A percentile compares a stretch with the other conserved stretches of the same genome.
Conservation (phyloP, 2,329 filamentous ascomycete species). For the Aspergillus neoniger region DNA sequence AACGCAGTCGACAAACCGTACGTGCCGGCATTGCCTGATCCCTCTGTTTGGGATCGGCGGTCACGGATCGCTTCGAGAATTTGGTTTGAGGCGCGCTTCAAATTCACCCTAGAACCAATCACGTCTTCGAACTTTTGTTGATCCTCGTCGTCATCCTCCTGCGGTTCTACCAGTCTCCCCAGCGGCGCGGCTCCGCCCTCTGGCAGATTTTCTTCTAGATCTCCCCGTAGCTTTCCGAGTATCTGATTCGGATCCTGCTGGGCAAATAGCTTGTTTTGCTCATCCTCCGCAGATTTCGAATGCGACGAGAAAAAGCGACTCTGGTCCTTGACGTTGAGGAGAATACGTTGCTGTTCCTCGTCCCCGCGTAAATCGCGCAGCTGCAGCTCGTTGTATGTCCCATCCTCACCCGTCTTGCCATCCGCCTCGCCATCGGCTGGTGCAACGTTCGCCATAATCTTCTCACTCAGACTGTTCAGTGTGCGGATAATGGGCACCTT, state of each 20-base stretch:
- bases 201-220: slow-evolving; percentile 53
- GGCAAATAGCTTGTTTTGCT: slow-evolving; percentile 61
- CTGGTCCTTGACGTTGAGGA: slow-evolving; percentile 86
- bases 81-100: slow-evolving; percentile 58
- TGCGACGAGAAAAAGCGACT: slow-evolving; percentile 75
- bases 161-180: slow-evolving; percentile 60
- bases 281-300: slow-evolving; percentile 41
- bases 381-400: slow-evolving; percentile 71
- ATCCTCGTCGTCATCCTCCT: slow-evolving; percentile 60
- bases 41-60: slow-evolving; percentile 52
- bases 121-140: slow-evolving; percentile 50
- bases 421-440: slow-evolving; percentile 72
- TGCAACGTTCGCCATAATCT: slow-evolving; percentile 85
- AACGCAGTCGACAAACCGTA: slow-evolving; percentile 53
- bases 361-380: slow-evolving; percentile 79
- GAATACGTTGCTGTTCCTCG: slow-evolving; percentile 72
- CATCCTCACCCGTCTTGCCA: slow-evolving; percentile 68
- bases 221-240: slow-evolving; percentile 63
- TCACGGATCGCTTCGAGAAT: slow-evolving; percentile 61
- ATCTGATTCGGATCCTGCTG: slow-evolving; percentile 71
- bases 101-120: slow-evolving; percentile 69
- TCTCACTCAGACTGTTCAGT: slow-evolving; percentile 87
- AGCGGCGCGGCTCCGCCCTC: slow-evolving; percentile 67
- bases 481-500: slow-evolving; percentile 88
- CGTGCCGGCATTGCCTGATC: slow-evolving; percentile 39